These are phyloP conservation scores for Paramecium primaurelia DNA, from an alignment of 73 alveolate genomes.

Conservation along the genomic window DNA sequence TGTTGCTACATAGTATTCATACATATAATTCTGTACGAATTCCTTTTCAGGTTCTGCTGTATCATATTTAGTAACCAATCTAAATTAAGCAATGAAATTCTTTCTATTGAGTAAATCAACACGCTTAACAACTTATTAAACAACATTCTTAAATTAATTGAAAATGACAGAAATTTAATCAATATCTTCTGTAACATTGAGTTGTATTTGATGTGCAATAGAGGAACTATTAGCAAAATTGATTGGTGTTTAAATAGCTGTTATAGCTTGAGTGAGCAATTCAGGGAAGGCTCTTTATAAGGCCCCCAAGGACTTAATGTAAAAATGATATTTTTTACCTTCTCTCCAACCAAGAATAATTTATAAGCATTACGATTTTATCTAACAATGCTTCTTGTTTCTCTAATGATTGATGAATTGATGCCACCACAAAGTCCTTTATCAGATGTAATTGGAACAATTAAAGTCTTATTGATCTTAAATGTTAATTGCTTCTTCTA, in stretches of 20 bases:
- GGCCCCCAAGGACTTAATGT: slow-evolving; percentile 56
- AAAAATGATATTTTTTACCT: slow-evolving; percentile 62
- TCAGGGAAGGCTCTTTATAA: slow-evolving; percentile 87
- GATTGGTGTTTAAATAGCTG: slow-evolving; percentile 68
- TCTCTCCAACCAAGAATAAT: slow-evolving; percentile 82
- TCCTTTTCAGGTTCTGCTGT: slow-evolving; percentile 63
- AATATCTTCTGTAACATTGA: slow-evolving; percentile 58
- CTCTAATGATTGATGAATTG: slow-evolving; percentile 84
- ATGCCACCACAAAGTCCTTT: slow-evolving; percentile 93
- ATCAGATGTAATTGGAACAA: slow-evolving; percentile 84
- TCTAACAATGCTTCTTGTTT: slow-evolving; percentile 66
- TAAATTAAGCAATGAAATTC: slow-evolving; percentile 66
- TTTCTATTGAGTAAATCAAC: slow-evolving; percentile 77
- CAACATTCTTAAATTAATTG: slow-evolving; percentile 83
- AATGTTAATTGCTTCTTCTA: slow-evolving; percentile 72
- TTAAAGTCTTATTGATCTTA: slow-evolving; percentile 64
- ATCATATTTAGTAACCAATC: slow-evolving; percentile 54
- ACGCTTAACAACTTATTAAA: slow-evolving; percentile 65
- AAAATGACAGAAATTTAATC: slow-evolving; percentile 74
- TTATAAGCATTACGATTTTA: slow-evolving; percentile 69
- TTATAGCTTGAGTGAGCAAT: slow-evolving; percentile 64
- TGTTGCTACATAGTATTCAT: slow-evolving; percentile 81
- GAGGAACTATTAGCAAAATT: slow-evolving; percentile 77
- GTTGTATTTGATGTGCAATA: slow-evolving; percentile 66
- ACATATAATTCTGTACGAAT: slow-evolving; percentile 55